These are phyloP conservation scores for Sequoiadendron giganteum DNA, from an alignment of 75 land plant species.

Conservation along the genomic window DNA sequence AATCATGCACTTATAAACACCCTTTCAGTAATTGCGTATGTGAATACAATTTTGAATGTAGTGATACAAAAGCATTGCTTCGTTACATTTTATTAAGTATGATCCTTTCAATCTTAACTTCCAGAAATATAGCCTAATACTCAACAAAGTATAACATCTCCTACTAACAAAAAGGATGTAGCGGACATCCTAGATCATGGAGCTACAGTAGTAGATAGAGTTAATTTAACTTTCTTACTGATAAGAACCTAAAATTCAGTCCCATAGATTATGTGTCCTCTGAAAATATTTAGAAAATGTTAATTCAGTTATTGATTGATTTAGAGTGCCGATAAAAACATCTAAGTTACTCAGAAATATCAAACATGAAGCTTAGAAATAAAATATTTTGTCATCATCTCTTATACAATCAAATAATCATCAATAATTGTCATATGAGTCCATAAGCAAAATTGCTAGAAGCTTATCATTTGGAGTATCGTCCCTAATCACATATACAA, in stretches of 20 bases:
- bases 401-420: neutral
- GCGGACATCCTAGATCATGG: neutral
- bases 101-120: neutral
- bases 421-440: neutral
- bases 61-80: neutral
- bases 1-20: neutral
- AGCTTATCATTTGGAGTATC: neutral
- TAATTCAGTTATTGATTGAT: neutral
- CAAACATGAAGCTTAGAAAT: neutral
- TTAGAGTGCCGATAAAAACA: neutral
- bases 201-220: neutral
- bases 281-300: neutral
- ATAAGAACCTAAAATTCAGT: neutral
- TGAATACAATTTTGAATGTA: neutral
- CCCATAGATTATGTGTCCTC: neutral
- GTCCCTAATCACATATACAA: slow-evolving; percentile 4
- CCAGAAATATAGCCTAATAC: neutral
- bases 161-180: neutral
- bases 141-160: neutral
- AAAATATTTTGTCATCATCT: neutral
- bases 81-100: neutral
- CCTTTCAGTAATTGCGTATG: neutral
- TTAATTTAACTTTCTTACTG: neutral
- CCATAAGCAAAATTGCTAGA: neutral
- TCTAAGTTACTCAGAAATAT: neutral